Evolutionary conservation across 345 rosid species (phyloP).

Genomic region (Lenwebbia sp.): DNA sequence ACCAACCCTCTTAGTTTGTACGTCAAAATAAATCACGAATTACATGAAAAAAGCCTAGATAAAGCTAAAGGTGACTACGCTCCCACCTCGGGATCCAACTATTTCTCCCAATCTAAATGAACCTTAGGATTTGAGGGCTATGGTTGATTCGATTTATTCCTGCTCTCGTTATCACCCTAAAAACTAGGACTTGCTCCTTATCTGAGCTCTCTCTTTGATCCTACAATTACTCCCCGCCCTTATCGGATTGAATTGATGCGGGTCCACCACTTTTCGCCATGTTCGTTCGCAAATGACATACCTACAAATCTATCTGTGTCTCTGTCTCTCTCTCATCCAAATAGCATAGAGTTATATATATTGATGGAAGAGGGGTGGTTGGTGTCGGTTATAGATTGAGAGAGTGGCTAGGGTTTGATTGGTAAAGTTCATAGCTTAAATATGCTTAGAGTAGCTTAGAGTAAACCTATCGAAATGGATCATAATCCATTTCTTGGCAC

Average conservation of each 20-base stretch:
- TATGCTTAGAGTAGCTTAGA: neutral
- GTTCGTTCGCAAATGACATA: neutral
- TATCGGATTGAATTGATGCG: neutral
- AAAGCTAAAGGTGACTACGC: no score
- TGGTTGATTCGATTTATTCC: no score
- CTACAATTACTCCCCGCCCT: neutral
- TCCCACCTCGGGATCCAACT: no score
- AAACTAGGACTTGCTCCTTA: no score
- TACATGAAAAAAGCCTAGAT: no score
- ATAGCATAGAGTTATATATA: no score
- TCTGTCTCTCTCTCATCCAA: neutral
- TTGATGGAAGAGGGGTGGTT: neutral
- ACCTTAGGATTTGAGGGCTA: no score
- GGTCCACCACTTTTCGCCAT: neutral
- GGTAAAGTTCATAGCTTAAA: neutral
- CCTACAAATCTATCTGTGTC: neutral
- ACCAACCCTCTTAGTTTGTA: neutral
- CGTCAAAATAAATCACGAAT: no score
- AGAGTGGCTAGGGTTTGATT: neutral
- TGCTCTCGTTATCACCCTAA: no score
- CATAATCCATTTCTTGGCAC: no score
- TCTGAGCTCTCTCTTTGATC: neutral
- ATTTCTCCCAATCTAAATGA: no score
- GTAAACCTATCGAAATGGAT: no score
- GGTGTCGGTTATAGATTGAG: neutral